Evolutionary conservation across 139 green algal genomes (phyloP), one percentile per base, ranked within the genome.

Genomic region (Dunaliella primolecta): DNA sequence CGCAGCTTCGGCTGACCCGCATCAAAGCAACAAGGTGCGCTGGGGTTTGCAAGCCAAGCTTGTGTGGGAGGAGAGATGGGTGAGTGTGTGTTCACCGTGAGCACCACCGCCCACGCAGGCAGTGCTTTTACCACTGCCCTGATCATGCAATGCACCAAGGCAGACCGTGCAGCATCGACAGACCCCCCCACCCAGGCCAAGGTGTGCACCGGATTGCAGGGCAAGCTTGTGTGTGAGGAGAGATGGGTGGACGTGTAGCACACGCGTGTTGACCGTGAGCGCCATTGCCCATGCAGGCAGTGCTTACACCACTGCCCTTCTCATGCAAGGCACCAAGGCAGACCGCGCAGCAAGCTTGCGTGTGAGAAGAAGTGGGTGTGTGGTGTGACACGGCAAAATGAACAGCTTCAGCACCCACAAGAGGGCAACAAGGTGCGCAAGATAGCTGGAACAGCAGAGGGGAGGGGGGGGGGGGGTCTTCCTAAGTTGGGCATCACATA

Each of bases 11-110:
- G 46, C 46, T 25, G 46, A 64, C 46, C 46, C 46, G 15, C 46
- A 25, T 7, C 46, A 64, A 7, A 64, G 46, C 46, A 64, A 15
- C 46, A 64, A 84, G 84, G 84, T 87, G 79, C 0, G 78, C 1
- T n/a, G n/a, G n/a, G n/a, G n/a, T n/a, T n/a, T n/a, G n/a, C n/a
- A n/a, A n/a, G n/a, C n/a, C n/a, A n/a, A n/a, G 1, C 46, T 7
- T 64, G 46, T 64, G 46, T 64, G 46, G 7, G 46, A 25, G 46
- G 7, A 25, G 7, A 15, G 7, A 15, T 64, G 46, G 7, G 46
- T 64, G 46, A 25, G 46, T 64, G 46, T 64, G 46, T 64, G 46
- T 64, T 64, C 79, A 64, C 46, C 15, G 46, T 64, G 46, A 64
- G 46, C 46, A 25, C 46, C 15, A 15, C 15, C 7, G 46, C 46